phyloP scores from a whole-genome alignment of 225 moss, liverwort and hornwort genomes.

The Antitrichia curtipendula region DNA sequence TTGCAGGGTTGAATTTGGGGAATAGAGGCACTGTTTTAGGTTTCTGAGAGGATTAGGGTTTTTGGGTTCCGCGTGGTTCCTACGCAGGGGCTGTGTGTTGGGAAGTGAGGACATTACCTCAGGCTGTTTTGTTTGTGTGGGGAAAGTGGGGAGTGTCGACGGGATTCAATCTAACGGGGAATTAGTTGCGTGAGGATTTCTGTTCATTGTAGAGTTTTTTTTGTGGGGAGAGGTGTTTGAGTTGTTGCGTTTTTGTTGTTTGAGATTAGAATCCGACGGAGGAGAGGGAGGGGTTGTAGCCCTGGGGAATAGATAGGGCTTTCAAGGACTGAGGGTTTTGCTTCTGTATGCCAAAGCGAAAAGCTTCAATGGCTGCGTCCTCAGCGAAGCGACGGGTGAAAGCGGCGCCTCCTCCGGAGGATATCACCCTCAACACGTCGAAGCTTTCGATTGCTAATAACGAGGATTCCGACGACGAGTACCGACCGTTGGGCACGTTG shows the following conservation, averaged over 20 bases:
- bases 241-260: background rate
- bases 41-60: background rate
- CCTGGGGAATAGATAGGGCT: background rate
- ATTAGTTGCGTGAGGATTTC: background rate
- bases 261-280: background rate
- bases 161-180: background rate
- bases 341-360: slow-evolving; percentile 7
- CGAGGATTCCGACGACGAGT: slow-evolving; percentile 9
- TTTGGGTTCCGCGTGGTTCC: background rate
- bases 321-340: background rate
- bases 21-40: background rate
- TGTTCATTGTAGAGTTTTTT: background rate
- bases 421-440: background rate
- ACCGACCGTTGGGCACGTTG: slow-evolving; percentile 42
- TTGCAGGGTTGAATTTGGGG: background rate
- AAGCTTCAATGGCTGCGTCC: slow-evolving; percentile 1
- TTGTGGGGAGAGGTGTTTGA: background rate
- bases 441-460: background rate
- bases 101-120: background rate
- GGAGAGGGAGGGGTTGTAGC: background rate
- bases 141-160: background rate
- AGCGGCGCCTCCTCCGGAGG: background rate
- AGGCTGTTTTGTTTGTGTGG: background rate
- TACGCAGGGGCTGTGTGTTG: background rate
- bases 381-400: slow-evolving; percentile 12